A percentile compares a stretch with the other conserved stretches of the same genome.
Conservation (phyloP, 768 basidiomycete species). For the Pulveroboletus sp. region DNA sequence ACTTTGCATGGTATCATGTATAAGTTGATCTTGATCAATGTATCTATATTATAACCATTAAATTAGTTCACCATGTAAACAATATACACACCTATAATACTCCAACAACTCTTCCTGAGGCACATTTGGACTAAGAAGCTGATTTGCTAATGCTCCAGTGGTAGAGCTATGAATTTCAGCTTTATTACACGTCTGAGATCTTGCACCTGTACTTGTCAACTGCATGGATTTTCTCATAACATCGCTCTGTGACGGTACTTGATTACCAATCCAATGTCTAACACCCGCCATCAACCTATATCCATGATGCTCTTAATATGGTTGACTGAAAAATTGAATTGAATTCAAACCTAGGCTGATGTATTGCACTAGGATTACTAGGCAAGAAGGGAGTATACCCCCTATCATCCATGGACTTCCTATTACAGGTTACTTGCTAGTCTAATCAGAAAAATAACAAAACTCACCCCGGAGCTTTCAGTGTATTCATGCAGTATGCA, state of each 20-base stretch:
- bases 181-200: conserved; percentile 24
- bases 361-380: conserved; percentile 38
- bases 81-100: conserved; percentile 56
- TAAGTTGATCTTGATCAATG: conserved; percentile 67
- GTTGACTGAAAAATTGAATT: conserved; percentile 25
- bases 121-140: conserved; percentile 59
- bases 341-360: conserved; percentile 35
- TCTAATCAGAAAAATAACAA: not conserved
- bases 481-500: conserved; percentile 88
- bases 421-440: conserved; percentile 22
- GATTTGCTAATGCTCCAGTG: conserved; percentile 54
- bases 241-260: conserved; percentile 39
- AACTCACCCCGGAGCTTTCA: conserved; percentile 74
- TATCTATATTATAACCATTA: conserved; percentile 40
- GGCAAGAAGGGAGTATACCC: conserved; percentile 74
- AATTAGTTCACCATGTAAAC: not conserved
- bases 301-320: not conserved
- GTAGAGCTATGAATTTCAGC: conserved; percentile 34
- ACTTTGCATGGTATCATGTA: conserved; percentile 52
- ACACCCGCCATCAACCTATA: conserved; percentile 73
- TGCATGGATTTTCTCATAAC: conserved; percentile 37
- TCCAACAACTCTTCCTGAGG: conserved; percentile 61
- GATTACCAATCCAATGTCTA: conserved; percentile 68
- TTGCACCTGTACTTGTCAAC: conserved; percentile 24
- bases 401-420: conserved; percentile 64